Base-by-base conservation (phyloP, 768 basidiomycete species). In the Tulasnella sp. region DNA sequence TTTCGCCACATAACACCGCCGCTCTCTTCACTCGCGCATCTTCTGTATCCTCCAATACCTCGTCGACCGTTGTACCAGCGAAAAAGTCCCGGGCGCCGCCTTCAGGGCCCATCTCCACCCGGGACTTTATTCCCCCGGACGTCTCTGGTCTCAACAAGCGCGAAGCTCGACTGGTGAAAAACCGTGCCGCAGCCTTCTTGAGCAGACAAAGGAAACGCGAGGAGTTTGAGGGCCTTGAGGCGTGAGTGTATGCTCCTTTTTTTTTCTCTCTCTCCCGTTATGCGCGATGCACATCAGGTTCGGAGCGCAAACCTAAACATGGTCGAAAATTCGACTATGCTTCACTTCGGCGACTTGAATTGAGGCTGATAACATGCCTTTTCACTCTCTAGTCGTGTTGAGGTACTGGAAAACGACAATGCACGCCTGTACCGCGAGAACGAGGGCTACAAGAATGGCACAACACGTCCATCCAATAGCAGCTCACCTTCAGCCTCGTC, bases 161-260 rank as follows among this genome's bases (percentile, higher is more conserved):
- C 52, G 90, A 92, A 72, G 90, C 90, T 61, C 82, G 90, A 53
- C 78, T 92, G 8, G 86, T 92, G 59, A 92, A 92, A 77, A 92
- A 92, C 73, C 80, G 90, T 59, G 90, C 90, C 11, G 90, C 90
- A 10, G 90, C 90, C 60, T 92, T 92, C 75, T 83, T 92, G 68
- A 85, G 83, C 72, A 78, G 90, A 69, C 90, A 92, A 71, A 78
- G 90, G 66, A 92, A 92, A 72, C 81, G 90, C 58, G 90, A 92
- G 73, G 89, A 92, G 73, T 92, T 90, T 67, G 90, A 92, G 72
- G 75, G 69, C 66, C 91, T 92, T 87, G 90, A 92, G 76, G 72
- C 85, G 87, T 91, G 73, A 73, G 85, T 82, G 58, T 66, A 60
- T 61, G 30, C 34, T 34, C 50, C 34, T 52, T 29, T 62, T 61